Conservation (phyloP, 2,329 filamentous ascomycete species). For the Dactylellina leptospora region DNA sequence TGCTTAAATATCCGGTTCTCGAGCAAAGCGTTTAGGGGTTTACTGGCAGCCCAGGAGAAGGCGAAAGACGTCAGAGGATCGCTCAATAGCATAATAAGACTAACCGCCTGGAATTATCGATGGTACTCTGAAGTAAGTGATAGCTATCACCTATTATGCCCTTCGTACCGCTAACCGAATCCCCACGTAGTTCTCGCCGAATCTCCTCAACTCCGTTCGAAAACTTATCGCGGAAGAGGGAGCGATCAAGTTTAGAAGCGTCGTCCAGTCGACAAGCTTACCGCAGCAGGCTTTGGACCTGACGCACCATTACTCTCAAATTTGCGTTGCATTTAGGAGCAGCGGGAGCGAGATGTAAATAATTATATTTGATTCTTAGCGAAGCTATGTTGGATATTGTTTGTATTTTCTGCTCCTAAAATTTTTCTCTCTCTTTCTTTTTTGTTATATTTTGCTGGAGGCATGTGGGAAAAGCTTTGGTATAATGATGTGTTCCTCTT, state of each 20-base stretch:
- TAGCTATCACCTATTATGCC: not conserved
- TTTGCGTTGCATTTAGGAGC: slow-evolving; percentile 94
- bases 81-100: slow-evolving; percentile 82
- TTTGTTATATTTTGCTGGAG: not conserved
- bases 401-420: not conserved
- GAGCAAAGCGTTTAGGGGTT: slow-evolving; percentile 86
- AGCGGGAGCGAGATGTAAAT: slow-evolving; percentile 75
- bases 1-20: slow-evolving; percentile 90
- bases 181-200: slow-evolving; percentile 79
- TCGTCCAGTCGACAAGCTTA: slow-evolving; percentile 93
- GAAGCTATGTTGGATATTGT: not conserved
- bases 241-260: slow-evolving; percentile 94
- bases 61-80: slow-evolving; percentile 81
- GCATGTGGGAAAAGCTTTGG: not conserved
- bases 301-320: slow-evolving; percentile 92
- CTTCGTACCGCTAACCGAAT: slow-evolving; percentile 55
- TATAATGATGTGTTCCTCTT: no score
- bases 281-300: slow-evolving; percentile 92
- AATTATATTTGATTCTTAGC: slow-evolving; percentile 6
- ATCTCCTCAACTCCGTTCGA: slow-evolving; percentile 84
- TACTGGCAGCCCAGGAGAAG: slow-evolving; percentile 80
- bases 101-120: slow-evolving; percentile 97
- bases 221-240: slow-evolving; percentile 97
- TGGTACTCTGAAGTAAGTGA: slow-evolving; percentile 89
- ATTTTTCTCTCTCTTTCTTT: slow-evolving; percentile 2